These are phyloP conservation scores for Pleurotus citrinopileatus DNA, from an alignment of 768 basidiomycete genomes.

Conservation along the genomic window DNA sequence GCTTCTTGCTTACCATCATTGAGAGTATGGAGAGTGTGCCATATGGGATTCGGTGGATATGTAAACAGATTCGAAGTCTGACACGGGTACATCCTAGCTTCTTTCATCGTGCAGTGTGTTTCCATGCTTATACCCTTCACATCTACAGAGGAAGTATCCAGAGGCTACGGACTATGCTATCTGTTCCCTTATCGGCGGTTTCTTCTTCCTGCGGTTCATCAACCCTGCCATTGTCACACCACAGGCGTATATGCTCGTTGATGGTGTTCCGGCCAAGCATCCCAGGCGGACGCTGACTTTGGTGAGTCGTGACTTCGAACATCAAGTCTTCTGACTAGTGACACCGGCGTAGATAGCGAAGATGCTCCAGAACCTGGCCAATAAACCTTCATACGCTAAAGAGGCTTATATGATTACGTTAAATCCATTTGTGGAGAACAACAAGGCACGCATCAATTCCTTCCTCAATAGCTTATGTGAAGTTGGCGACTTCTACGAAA, in stretches of 20 bases:
- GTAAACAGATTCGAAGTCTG: slow-evolving; percentile 97
- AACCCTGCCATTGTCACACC: slow-evolving; percentile 99
- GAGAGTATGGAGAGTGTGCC: slow-evolving; percentile 98
- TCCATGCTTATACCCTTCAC: slow-evolving; percentile 9
- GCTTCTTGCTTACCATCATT: slow-evolving; percentile 95
- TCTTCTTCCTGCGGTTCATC: slow-evolving; percentile 99
- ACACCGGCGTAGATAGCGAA: slow-evolving; percentile 78
- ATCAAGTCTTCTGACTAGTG: slow-evolving; percentile 5
- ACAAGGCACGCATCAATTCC: slow-evolving; percentile 96
- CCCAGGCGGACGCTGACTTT: slow-evolving; percentile 94
- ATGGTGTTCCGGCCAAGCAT: slow-evolving; percentile 96
- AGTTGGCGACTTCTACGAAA: slow-evolving; percentile 99
- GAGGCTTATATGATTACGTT: slow-evolving; percentile 98
- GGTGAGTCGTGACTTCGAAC: slow-evolving; percentile 39
- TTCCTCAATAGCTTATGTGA: slow-evolving; percentile 97
- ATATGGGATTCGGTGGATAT: slow-evolving; percentile 99
- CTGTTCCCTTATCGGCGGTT: slow-evolving; percentile 97
- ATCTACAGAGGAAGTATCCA: slow-evolving; percentile 88
- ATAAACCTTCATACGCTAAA: slow-evolving; percentile 97
- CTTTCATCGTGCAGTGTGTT: slow-evolving; percentile 9
- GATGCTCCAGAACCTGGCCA: slow-evolving; percentile 99
- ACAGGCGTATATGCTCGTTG: slow-evolving; percentile 99
- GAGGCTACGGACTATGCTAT: slow-evolving; percentile 98
- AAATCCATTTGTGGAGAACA: slow-evolving; percentile 98
- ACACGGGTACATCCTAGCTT: slow-evolving; percentile 65